A percentile compares a stretch with the other conserved stretches of the same genome.
Conservation (phyloP, 2,329 filamentous ascomycete species). For the Pseudocercospora eumusae region DNA sequence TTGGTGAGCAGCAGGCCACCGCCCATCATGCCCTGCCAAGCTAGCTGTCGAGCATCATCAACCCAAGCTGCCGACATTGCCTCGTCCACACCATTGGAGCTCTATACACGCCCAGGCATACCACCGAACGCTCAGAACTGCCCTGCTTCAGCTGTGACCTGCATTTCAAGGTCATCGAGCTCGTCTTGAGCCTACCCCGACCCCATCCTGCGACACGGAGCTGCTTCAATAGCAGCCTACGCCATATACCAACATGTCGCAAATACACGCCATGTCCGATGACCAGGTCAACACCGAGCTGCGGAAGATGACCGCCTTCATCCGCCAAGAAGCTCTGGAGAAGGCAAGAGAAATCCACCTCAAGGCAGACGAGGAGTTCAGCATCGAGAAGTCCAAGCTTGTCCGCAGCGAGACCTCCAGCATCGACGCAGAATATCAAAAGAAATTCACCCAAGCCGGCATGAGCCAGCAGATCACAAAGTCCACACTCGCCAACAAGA, state of each 20-base stretch:
- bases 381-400: constrained; percentile 98
- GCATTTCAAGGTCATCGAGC: neutral
- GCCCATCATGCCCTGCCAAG: neutral
- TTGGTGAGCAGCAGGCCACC: neutral
- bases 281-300: constrained; percentile 97
- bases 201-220: constrained; percentile 4
- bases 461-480: constrained; percentile 99
- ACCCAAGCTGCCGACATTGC: constrained; percentile 8
- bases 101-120: neutral
- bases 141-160: neutral
- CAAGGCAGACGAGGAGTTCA: constrained; percentile 98
- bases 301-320: constrained; percentile 99
- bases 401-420: constrained; percentile 90
- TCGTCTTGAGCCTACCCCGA: neutral
- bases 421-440: constrained; percentile 92
- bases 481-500: constrained; percentile 95
- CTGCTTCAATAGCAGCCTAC: constrained; percentile 20
- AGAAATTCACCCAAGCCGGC: constrained; percentile 98
- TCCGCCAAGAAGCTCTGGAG: constrained; percentile 95
- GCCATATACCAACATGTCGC: constrained; percentile 69
- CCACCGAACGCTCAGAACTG: neutral
- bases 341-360: constrained; percentile 97
- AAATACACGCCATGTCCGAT: constrained; percentile 92
- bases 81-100: neutral
- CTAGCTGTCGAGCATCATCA: constrained; percentile 10